Percentiles rank a stretch among this genome's conserved stretches.
Conservation (phyloP, 306 rosid species). For the Trifolium dubium region DNA sequence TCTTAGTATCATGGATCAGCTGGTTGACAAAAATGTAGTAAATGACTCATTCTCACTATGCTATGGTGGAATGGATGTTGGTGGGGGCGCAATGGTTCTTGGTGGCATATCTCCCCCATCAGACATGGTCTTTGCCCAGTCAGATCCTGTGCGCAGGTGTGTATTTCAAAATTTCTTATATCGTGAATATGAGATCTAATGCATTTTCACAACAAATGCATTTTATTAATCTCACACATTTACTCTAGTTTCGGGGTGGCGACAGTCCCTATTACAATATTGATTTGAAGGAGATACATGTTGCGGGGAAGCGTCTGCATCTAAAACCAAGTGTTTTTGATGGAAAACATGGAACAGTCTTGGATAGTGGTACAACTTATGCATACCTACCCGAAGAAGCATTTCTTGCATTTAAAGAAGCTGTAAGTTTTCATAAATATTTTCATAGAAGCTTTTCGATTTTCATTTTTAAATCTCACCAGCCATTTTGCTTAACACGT, state of each 20-base stretch:
- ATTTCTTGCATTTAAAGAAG: constrained; percentile 77
- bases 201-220: constrained; percentile 66
- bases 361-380: constrained; percentile 99
- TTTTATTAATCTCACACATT: constrained; percentile 89
- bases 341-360: constrained; percentile 79
- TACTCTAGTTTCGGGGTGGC: constrained; percentile 99
- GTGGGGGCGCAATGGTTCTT: constrained; percentile 98
- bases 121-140: constrained; percentile 73
- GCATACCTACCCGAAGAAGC: constrained; percentile 87
- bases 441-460: constrained; percentile 8
- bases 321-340: constrained; percentile 72
- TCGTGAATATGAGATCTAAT: constrained; percentile 49
- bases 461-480: constrained; percentile 30
- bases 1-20: constrained; percentile 89
- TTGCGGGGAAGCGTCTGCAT: constrained; percentile 82
- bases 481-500: constrained; percentile 7
- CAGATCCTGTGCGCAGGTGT: constrained; percentile 89
- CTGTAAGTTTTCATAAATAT: constrained; percentile 65
- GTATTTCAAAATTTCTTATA: constrained; percentile 42
- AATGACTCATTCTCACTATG: constrained; percentile 91
- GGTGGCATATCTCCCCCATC: constrained; percentile 86
- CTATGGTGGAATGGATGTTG: constrained; percentile 98
- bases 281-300: constrained; percentile 92
- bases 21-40: constrained; percentile 75
- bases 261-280: constrained; percentile 99